Evolutionary conservation across 1,139 yeast genomes (phyloP), one percentile per base, ranked within the genome.

Genomic region (Nematodospora anomalae): DNA sequence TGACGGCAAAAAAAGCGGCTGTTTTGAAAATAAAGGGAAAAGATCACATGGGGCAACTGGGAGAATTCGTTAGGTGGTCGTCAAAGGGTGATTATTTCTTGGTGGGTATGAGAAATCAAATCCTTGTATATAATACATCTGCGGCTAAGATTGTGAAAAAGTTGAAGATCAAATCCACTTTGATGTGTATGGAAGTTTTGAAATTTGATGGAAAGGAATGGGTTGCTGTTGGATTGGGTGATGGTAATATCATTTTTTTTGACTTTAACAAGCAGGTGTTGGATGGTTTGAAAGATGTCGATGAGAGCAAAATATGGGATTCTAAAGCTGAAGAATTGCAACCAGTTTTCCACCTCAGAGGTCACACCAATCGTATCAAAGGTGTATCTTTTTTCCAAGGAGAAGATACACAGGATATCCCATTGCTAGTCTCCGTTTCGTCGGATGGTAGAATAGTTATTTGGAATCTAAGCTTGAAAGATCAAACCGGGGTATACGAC

Each of bases 1-100:
- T 92, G 97, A 90, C 97, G 3, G 95, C 89, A n/a, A 86, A 87
- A 56, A 90, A 89, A 62, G 97, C 98, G 5, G 90, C 96, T 2
- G 72, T 79, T 7, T 67, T 89, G 57, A 88, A 84, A 53, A 69
- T 90, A 37, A 81, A 76, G 52, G 86, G 86, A 31, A 80, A 71
- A 45, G 78, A 74, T 48, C 77, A 76, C 41, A 62, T 74, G 50
- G 82, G 90, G 30, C 84, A 83, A 58, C 62, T 67, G 42, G 86
- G 85, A 24, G 83, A 80, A 44, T 70, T 71, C 53, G 87, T 84
- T 6, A 71, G 77, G 54, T 85, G 90, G 86, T 57, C 68, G 38
- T 61, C 49, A 7, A 24, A 28, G 30, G 96, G 96, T 7, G 74
- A 75, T 28, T 69, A 71, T 51, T 90, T 88, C 55, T 69, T 83